Base-by-base conservation (phyloP, 768 basidiomycete genomes). In the Lyophyllum shimeji region DNA sequence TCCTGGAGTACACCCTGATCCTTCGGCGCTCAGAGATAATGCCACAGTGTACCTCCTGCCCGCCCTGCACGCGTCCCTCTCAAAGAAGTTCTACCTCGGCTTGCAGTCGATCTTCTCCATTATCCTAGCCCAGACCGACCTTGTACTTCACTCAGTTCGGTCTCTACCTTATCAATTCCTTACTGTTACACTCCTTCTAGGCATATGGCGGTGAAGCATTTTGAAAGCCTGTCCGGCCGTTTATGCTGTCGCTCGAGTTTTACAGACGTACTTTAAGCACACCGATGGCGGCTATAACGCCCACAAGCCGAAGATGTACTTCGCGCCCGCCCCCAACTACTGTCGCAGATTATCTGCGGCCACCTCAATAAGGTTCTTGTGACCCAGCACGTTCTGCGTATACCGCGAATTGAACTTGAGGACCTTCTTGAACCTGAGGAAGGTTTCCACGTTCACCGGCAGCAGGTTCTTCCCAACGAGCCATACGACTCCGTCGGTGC, bases 81-180 rank as follows among this genome's bases (percentile, higher is more conserved):
- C 47, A 55, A 55, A 61, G 24, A 55, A 65, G 12, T 65, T 71
- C 46, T 70, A 69, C 52, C 52, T 63, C 21, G 70, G 69, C n/a
- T 68, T 66, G 59, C 58, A 63, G 43, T 54, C 57, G 40, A 63
- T 70, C 20, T 53, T 71, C 43, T 21, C 57, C 27, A 33, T 42
- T 12, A 64, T 67, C 50, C 54, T 51, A 17, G 44, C 52, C n/a
- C 55, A n/a, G n/a, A n/a, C n/a, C n/a, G n/a, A n/a, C n/a, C n/a
- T n/a, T n/a, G n/a, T n/a, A n/a, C n/a, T n/a, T n/a, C n/a, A n/a
- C n/a, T n/a, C n/a, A n/a, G n/a, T n/a, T n/a, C n/a, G n/a, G n/a
- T n/a, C n/a, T n/a, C n/a, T n/a, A n/a, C n/a, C n/a, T n/a, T n/a
- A n/a, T n/a, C n/a, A n/a, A n/a, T n/a, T n/a, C n/a, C n/a, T n/a